Conservation (phyloP, 2,329 filamentous ascomycete species). For the Tolypocladium ovalisporum region DNA sequence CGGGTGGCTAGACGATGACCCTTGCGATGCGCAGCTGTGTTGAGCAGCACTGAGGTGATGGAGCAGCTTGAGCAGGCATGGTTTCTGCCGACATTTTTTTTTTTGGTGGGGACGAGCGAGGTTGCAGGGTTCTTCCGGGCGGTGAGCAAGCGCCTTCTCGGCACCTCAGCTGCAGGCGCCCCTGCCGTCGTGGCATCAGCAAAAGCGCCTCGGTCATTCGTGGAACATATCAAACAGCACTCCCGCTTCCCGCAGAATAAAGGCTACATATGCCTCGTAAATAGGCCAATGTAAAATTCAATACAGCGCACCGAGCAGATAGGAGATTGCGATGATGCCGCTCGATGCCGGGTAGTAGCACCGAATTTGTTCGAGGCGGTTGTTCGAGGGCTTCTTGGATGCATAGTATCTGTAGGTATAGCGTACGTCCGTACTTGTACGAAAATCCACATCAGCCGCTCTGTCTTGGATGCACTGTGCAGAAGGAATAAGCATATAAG, state of each 20-base stretch:
- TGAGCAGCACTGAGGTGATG: neutral
- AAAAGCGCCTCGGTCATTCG: neutral
- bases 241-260: neutral
- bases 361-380: neutral
- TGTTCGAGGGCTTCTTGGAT: neutral
- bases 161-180: neutral
- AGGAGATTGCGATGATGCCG: neutral
- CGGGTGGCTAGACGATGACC: neutral
- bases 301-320: neutral
- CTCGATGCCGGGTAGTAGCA: neutral
- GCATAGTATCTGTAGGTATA: too few species aligned
- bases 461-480: neutral
- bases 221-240: neutral
- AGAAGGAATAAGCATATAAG: neutral
- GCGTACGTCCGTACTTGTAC: too few species aligned
- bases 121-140: neutral
- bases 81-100: neutral
- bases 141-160: neutral
- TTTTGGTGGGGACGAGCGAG: neutral
- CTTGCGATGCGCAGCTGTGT: neutral
- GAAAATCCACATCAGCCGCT: neutral
- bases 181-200: neutral
- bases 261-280: neutral
- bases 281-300: too few species aligned
- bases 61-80: neutral